Evolutionary conservation across 73 alveolate species (phyloP).

Genomic region (Blepharisma japonicum): DNA sequence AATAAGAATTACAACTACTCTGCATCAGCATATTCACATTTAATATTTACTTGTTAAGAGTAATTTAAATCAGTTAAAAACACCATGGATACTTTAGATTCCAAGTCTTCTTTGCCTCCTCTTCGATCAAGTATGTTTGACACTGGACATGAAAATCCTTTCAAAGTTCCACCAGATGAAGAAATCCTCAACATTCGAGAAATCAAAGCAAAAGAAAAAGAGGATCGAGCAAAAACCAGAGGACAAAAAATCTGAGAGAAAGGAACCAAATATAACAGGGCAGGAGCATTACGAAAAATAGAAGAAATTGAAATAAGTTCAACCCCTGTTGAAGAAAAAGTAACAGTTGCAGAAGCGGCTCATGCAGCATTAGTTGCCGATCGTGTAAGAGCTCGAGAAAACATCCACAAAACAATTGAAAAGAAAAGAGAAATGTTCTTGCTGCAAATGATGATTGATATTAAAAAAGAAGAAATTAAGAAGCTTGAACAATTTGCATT

Average conservation of each 20-base stretch:
- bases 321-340: conserved; percentile 10
- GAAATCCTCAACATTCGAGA: conserved; percentile 9
- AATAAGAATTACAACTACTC: too few relatives aligned
- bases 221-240: background rate
- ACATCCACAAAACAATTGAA: conserved; percentile 16
- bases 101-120: background rate
- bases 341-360: conserved; percentile 25
- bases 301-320: background rate
- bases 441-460: conserved; percentile 35
- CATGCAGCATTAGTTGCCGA: conserved; percentile 6
- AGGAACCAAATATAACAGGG: conserved; percentile 19
- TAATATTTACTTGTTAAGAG: too few relatives aligned
- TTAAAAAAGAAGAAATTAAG: conserved; percentile 26
- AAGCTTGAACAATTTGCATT: conserved; percentile 31
- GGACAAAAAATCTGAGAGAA: conserved; percentile 25
- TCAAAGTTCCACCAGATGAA: conserved; percentile 34
- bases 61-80: too few relatives aligned
- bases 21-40: too few relatives aligned
- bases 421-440: conserved; percentile 33
- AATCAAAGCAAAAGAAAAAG: background rate
- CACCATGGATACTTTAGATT: too few relatives aligned
- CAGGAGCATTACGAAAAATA: conserved; percentile 30
- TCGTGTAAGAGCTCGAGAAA: conserved; percentile 16
- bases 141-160: conserved; percentile 28
- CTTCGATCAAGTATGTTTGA: conserved; percentile 2